Conservation (phyloP, 75 land plant genomes). For the Larix kaempferi region DNA sequence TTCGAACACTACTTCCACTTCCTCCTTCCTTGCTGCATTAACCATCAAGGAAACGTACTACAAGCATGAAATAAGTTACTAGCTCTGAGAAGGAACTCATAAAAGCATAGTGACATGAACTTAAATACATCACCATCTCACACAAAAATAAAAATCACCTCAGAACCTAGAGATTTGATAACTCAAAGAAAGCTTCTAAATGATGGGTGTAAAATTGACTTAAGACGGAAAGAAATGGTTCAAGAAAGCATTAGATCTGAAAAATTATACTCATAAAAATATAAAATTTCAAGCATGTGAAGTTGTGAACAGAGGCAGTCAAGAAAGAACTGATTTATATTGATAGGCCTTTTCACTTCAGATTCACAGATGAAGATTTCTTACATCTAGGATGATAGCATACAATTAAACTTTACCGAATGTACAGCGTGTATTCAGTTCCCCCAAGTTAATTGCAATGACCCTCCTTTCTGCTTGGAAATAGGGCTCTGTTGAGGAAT, state of each 20-base stretch:
- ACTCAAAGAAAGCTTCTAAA: neutral
- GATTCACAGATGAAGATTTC: neutral
- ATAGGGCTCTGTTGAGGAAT: neutral
- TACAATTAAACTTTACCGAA: neutral
- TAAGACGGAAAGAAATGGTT: neutral
- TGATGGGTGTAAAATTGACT: no score
- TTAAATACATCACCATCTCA: neutral
- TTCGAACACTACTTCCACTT: conserved; percentile 65
- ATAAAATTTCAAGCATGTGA: neutral
- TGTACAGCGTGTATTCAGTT: neutral
- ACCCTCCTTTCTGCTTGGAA: neutral
- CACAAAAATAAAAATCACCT: neutral
- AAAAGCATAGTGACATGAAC: neutral
- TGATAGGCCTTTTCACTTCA: neutral
- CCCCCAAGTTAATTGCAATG: neutral
- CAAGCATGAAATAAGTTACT: neutral
- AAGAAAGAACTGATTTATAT: neutral
- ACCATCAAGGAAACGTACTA: neutral
- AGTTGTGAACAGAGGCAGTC: neutral
- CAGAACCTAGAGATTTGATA: neutral
- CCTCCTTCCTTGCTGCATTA: conserved; percentile 73
- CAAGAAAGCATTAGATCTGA: neutral
- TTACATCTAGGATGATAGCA: neutral
- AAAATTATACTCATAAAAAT: neutral
- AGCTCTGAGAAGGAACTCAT: neutral